phyloP scores from a whole-genome alignment of 1,139 yeast genomes.

The Scheffersomyces lignicola region DNA sequence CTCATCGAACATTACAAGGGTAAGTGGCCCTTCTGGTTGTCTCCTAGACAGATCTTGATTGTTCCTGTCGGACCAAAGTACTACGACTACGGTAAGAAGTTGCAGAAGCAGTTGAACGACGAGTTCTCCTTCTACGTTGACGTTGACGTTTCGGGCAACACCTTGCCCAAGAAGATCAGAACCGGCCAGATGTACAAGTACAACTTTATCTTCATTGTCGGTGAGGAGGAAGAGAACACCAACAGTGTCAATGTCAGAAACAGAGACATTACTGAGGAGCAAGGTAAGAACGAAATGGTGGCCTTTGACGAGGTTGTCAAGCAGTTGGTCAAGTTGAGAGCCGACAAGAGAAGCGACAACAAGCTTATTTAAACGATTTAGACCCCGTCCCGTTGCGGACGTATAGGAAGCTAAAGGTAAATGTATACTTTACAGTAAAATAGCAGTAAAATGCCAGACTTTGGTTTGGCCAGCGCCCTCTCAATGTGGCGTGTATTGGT shows the following conservation, averaged over 20 bases:
- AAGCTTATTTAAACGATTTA: slow-evolving; percentile 27
- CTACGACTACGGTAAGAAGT: slow-evolving; percentile 81
- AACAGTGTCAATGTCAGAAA: slow-evolving; percentile 86
- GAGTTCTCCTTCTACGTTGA: slow-evolving; percentile 82
- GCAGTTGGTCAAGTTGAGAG: slow-evolving; percentile 64
- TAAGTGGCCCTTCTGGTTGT: slow-evolving; percentile 99
- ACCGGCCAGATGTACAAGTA: slow-evolving; percentile 90
- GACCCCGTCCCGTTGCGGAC: no score
- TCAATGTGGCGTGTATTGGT: no score
- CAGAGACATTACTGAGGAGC: slow-evolving; percentile 81
- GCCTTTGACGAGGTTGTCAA: slow-evolving; percentile 66
- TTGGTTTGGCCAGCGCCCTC: no score
- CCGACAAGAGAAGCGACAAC: slow-evolving; percentile 70
- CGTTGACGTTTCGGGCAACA: slow-evolving; percentile 89
- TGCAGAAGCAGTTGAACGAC: slow-evolving; percentile 63
- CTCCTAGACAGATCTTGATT: slow-evolving; percentile 93
- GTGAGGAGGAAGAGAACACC: slow-evolving; percentile 83
- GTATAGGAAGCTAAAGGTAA: no score
- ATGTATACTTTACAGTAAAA: no score
- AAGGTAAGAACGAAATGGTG: slow-evolving; percentile 85
- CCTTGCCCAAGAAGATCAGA: slow-evolving; percentile 95
- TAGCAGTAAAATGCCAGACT: no score
- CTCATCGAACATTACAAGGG: slow-evolving; percentile 97
- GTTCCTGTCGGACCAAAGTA: slow-evolving; percentile 95
- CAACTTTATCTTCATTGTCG: slow-evolving; percentile 93